Base-by-base conservation (phyloP, 768 basidiomycete genomes). In the Podaxis pistillaris region DNA sequence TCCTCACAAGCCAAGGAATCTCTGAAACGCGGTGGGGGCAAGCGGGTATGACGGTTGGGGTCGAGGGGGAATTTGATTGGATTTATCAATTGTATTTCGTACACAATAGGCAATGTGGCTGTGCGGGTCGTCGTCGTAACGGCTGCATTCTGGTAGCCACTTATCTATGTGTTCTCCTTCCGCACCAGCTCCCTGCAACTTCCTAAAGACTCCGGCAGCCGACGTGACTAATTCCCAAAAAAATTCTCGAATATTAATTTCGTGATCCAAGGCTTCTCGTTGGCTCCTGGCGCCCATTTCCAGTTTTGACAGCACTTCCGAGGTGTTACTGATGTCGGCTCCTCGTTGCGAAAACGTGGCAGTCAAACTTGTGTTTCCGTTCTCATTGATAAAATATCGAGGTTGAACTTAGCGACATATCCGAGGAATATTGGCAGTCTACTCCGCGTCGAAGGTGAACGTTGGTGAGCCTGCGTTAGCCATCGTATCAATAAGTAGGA, bases 391-490 rank as follows among this genome's bases (percentile, higher is more conserved):
- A 26, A 26, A 50, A 24, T 24, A 26, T 24, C 49, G n/a, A 50
- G 22, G 22, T 24, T 26, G 22, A 24, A 8, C 5, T 28, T 44
- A 4, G 15, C 26, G 49, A 24, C 19, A 26, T 56, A 12, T 56
- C 54, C 54, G 54, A 56, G 54, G 54, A 54, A 36, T 54, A 28
- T 17, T 37, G 52, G 30, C 17, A 30, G 11, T 56, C 38, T 56
- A 56, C 54, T 56, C 38, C 54, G 54, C 38, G 54, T 56, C 36
- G 38, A 40, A 12, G 54, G 19, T 40, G 37, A 38, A 40, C 12
- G 12, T 24, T 40, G n/a, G 49, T 11, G 15, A 40, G 38, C 54
- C 38, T 24, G 46, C 22, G 57, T 19, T 30, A 47, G 56, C 13
- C 28, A 33, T 36, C 47, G 47, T 47, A 30, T 58, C 44, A 36